These are phyloP conservation scores for Passalora sequoiae DNA, from an alignment of 2,329 filamentous ascomycete species.

Conservation along the genomic window DNA sequence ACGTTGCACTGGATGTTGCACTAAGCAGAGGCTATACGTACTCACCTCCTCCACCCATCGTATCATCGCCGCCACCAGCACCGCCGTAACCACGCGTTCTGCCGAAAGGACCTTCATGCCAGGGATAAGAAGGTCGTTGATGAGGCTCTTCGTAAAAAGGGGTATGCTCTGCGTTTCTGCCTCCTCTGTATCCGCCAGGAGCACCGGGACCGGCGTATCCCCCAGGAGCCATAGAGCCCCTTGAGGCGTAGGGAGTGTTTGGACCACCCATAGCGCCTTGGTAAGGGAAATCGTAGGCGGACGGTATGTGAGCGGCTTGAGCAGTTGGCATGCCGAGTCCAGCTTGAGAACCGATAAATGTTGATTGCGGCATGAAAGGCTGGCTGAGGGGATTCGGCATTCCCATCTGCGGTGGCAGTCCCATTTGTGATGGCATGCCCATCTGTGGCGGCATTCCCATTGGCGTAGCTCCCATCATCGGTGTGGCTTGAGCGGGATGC, in stretches of 20 bases:
- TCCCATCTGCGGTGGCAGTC: neutral
- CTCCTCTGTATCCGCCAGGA: neutral
- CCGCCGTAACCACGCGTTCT: neutral
- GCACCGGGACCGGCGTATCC: neutral
- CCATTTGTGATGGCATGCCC: neutral
- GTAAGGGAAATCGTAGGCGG: neutral
- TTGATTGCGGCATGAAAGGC: neutral
- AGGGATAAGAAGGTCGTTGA: neutral
- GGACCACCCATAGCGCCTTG: neutral
- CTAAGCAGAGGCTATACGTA: slow-evolving; percentile 1
- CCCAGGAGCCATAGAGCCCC: too few relatives aligned
- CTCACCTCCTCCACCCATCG: slow-evolving; percentile 3
- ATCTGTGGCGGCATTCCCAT: neutral
- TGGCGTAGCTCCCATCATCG: neutral
- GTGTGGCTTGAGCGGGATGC: neutral
- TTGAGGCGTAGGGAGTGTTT: neutral
- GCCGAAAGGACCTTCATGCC: neutral
- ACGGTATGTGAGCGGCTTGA: too few relatives aligned
- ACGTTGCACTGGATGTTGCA: neutral
- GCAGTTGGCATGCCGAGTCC: too few relatives aligned
- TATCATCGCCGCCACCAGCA: neutral
- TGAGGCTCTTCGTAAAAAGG: neutral
- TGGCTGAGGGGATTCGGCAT: neutral
- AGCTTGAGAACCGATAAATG: too few relatives aligned
- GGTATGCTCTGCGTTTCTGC: neutral